Evolutionary conservation across 75 land plant species (phyloP).

Genomic region (Adiantum capillusveneris): DNA sequence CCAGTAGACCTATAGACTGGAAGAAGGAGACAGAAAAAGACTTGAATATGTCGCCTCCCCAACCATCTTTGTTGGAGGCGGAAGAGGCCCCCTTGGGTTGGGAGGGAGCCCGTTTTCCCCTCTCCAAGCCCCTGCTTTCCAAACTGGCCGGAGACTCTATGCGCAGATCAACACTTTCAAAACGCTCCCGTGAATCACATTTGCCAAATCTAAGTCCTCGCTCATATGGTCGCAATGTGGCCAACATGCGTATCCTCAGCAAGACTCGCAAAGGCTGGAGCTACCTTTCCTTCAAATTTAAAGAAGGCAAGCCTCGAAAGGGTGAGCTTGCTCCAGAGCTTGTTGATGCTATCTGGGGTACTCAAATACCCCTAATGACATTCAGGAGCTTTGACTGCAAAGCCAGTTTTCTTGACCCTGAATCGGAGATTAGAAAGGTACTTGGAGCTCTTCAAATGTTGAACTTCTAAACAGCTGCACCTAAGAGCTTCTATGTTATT

Average conservation of each 20-base stretch:
- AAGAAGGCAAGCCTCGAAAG: conserved; percentile 7
- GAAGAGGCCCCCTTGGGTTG: conserved; percentile 1
- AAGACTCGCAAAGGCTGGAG: conserved; percentile 9
- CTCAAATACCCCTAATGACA: background rate
- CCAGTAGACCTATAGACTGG: too few relatives aligned
- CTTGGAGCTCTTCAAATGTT: background rate
- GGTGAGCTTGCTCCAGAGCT: conserved; percentile 19
- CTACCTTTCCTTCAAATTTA: conserved; percentile 3
- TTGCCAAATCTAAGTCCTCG: background rate
- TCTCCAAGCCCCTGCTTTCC: background rate
- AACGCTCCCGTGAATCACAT: background rate
- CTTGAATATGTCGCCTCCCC: background rate
- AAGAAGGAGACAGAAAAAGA: too few relatives aligned
- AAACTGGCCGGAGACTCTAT: background rate
- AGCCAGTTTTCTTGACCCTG: background rate
- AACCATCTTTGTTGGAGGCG: background rate
- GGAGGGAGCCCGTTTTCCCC: conserved; percentile 6
- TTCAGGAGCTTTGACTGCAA: background rate
- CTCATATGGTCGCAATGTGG: background rate
- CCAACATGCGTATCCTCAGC: background rate
- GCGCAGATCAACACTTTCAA: background rate
- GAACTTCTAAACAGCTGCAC: too few relatives aligned
- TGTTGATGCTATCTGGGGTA: conserved; percentile 16
- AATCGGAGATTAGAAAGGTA: conserved; percentile 4
- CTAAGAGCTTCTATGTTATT: background rate